Conservation (phyloP, 2,329 filamentous ascomycete species). For the Penicillium concentricum region DNA sequence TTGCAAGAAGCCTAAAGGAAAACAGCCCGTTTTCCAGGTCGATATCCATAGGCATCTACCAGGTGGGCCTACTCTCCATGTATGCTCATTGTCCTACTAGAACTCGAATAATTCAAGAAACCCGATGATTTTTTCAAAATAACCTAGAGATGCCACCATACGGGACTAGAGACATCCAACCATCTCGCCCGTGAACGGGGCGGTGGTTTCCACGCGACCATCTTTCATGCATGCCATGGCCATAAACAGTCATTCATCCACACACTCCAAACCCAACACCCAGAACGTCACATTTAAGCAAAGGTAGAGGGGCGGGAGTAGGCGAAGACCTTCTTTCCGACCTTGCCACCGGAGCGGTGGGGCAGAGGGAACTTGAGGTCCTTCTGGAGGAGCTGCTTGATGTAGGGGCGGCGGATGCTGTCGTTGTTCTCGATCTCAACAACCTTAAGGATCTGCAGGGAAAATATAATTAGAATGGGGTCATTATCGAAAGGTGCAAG, state of each 20-base stretch:
- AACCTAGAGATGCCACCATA: slow-evolving; percentile 41
- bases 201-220: slow-evolving; percentile 36
- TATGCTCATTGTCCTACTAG: neutral
- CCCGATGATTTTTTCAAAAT: slow-evolving; percentile 40
- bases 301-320: slow-evolving; percentile 94
- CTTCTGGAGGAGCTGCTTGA: slow-evolving; percentile 97
- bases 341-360: slow-evolving; percentile 80
- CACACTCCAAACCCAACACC: slow-evolving; percentile 39
- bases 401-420: slow-evolving; percentile 97
- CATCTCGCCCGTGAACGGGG: slow-evolving; percentile 36
- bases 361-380: slow-evolving; percentile 96
- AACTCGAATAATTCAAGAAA: slow-evolving; percentile 26
- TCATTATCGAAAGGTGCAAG: neutral
- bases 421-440: slow-evolving; percentile 94
- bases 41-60: neutral
- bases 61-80: neutral
- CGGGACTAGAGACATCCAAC: slow-evolving; percentile 43
- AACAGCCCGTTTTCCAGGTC: neutral
- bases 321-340: slow-evolving; percentile 88
- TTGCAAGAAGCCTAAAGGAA: neutral
- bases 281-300: slow-evolving; percentile 67
- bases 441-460: slow-evolving; percentile 86
- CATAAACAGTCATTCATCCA: slow-evolving; percentile 44
- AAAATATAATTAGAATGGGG: slow-evolving; percentile 13
- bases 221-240: slow-evolving; percentile 44